Evolutionary conservation across 495 filamentous ascomycete genomes (phyloP).

Genomic region (Penicillium nucicola): DNA sequence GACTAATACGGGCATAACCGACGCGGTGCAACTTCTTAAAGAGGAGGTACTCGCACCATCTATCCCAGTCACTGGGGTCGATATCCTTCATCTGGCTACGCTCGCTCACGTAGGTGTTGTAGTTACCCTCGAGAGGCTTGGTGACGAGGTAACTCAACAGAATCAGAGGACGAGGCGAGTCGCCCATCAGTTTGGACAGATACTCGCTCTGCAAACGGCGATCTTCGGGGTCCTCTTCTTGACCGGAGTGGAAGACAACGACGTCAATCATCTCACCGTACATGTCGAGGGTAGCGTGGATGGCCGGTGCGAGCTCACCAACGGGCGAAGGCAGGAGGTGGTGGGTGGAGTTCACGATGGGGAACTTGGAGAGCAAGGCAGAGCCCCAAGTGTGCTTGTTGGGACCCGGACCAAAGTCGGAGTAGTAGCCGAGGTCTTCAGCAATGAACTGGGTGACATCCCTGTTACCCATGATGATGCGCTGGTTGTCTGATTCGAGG

Average conservation of each 20-base stretch:
- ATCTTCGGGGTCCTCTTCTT: slow-evolving; percentile 96
- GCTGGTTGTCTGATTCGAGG: slow-evolving; percentile 89
- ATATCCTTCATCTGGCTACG: slow-evolving; percentile 92
- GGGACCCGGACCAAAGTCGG: slow-evolving; percentile 94
- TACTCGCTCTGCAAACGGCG: slow-evolving; percentile 85
- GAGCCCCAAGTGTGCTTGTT: slow-evolving; percentile 99
- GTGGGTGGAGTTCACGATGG: slow-evolving; percentile 95
- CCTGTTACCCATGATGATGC: slow-evolving; percentile 99
- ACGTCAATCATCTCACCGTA: slow-evolving; percentile 91
- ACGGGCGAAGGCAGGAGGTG: slow-evolving; percentile 90
- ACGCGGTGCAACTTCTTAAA: slow-evolving; percentile 85
- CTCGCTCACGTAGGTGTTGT: slow-evolving; percentile 92
- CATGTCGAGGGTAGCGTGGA: slow-evolving; percentile 89
- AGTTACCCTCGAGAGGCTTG: slow-evolving; percentile 87
- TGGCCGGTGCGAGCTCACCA: slow-evolving; percentile 93
- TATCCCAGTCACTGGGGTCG: slow-evolving; percentile 88
- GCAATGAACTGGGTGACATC: slow-evolving; percentile 94
- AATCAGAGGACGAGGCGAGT: slow-evolving; percentile 74
- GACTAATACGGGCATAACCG: slow-evolving; percentile 85
- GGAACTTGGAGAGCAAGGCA: slow-evolving; percentile 93
- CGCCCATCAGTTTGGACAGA: slow-evolving; percentile 83
- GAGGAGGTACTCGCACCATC: slow-evolving; percentile 99
- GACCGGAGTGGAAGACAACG: slow-evolving; percentile 97
- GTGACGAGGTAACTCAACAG: slow-evolving; percentile 91
- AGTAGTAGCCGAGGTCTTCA: slow-evolving; percentile 97